Evolutionary conservation across 768 basidiomycete genomes (phyloP), one percentile per base, ranked within the genome.

Genomic region (Ramaria rubella): DNA sequence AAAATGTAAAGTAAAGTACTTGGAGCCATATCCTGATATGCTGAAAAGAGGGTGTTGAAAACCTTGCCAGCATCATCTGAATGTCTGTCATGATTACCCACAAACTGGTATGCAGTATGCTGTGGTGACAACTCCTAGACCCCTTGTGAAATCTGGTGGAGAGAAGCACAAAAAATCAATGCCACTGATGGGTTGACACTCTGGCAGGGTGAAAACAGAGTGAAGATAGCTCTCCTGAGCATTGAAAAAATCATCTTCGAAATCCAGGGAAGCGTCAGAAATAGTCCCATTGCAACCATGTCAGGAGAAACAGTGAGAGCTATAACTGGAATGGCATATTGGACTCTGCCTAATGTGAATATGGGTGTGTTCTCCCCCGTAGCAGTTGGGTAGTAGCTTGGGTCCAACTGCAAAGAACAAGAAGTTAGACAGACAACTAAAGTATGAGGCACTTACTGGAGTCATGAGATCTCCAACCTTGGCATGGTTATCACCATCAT

Each of bases 231-330:
- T 78, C 66, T 93, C 90, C 58, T 86, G 84, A 4, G 90, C 86
- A 72, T 92, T 94, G 79, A 92, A 90, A 65, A 94, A 85, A 68
- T 94, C 86, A 67, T 95, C 90, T 61, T 90, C 86, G 5, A 90
- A 89, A 65, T 97, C 94, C 7, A 96, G 75, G 8, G 94, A 77
- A 4, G 89, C 87, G 62, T 96, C 94, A 59, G 90, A 91, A 19
- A 99, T 85, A 19, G 80, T 81, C 83, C 91, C 85, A 96, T 93
- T 42, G 83, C 85, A 23, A 97, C 80, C 65, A 90, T 76, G 69
- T 94, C 92, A 24, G 89, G 93, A 62, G 86, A 86, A 54, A 94
- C 87, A 43, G 83, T 86, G 49, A 96, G 81, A 53, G 85, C 83
- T 30, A 90, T 70, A 46, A 97, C 90, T 27, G 91, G 88, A 40